A percentile compares a stretch with the other conserved stretches of the same genome.
phyloP scores from a whole-genome alignment of 768 basidiomycete species.

The Mycena belliarum region DNA sequence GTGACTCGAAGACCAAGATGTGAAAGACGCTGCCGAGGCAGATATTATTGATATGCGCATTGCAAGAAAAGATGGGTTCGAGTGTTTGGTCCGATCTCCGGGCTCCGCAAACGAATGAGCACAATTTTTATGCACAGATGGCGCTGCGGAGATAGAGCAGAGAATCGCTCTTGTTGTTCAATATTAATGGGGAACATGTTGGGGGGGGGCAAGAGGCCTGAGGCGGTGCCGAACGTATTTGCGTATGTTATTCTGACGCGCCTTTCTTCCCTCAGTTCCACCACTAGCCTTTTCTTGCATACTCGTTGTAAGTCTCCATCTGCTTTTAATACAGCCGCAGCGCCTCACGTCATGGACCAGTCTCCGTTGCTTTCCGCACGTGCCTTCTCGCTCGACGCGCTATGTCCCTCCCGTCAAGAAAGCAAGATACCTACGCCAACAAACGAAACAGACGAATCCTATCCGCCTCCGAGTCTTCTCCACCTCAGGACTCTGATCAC shows the following conservation, averaged over 20 bases:
- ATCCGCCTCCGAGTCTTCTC: constrained; percentile 23
- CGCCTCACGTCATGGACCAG: neutral
- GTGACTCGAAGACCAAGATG: neutral
- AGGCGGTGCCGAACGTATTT: neutral
- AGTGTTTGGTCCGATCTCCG: constrained; percentile 7
- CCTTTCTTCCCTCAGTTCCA: neutral
- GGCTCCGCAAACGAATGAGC: constrained; percentile 9
- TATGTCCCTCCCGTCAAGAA: constrained; percentile 13
- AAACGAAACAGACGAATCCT: constrained; percentile 30
- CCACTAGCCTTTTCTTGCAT: neutral
- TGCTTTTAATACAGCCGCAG: neutral
- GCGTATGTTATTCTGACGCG: neutral
- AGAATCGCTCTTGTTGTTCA: constrained; percentile 11
- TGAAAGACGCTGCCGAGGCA: constrained; percentile 9
- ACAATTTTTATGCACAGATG: neutral
- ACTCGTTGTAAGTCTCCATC: neutral
- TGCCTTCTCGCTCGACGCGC: neutral
- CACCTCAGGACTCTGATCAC: constrained; percentile 22
- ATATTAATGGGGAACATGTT: neutral
- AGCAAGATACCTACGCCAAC: constrained; percentile 27
- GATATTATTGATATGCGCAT: constrained; percentile 5
- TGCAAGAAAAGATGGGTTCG: constrained; percentile 1
- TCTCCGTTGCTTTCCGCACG: neutral
- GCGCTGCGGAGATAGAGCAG: constrained; percentile 1
- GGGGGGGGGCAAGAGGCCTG: too few species aligned